Base-by-base conservation (phyloP, 1,139 yeast species). In the Debaryomyces singareniensis region DNA sequence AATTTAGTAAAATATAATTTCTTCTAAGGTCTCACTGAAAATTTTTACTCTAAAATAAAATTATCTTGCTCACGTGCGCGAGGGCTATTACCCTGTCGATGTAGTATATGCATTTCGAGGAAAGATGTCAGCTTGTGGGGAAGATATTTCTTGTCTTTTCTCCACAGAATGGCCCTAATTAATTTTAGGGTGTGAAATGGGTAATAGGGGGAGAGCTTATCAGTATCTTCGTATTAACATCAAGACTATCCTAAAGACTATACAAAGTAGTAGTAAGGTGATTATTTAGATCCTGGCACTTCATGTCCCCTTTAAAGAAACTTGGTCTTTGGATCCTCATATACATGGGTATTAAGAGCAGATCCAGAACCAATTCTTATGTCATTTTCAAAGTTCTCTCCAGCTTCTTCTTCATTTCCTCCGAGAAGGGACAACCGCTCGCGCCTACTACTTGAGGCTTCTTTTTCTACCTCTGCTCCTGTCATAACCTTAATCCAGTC, bases 401-500 rank as follows among this genome's bases (percentile, higher is more conserved):
- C 38, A 24, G 31, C 9, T 7, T 18, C 21, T n/a, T 7, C n/a
- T 18, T 18, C 37, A 27, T 35, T 29, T 7, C 33, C 37, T 9
- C 35, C 12, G 16, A 30, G 7, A 15, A 49, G 45, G 16, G 50
- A 32, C 35, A 52, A 46, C 20, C 57, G 40, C 34, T 56, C 60
- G 10, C 40, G 29, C 43, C 67, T 43, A n/a, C 61, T 51, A 29
- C 43, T 45, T 28, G 52, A 52, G 9, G 71, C 47, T 33, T 55
- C 61, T 36, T 61, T 55, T 32, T 61, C 58, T 34, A 63, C 66
- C 40, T 71, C 72, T 5, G 63, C 64, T 11, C 80, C 81, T 7
- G 78, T 73, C 62, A 76, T 68, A 20, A 78, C 86, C 49, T 78
- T 80, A 37, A 84, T 68, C 74, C 84, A 79, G 44, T 82, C 93